A percentile compares a stretch with the other conserved stretches of the same genome.
phyloP scores from a whole-genome alignment of 2,329 filamentous ascomycete genomes.

The Penicillium sp. region DNA sequence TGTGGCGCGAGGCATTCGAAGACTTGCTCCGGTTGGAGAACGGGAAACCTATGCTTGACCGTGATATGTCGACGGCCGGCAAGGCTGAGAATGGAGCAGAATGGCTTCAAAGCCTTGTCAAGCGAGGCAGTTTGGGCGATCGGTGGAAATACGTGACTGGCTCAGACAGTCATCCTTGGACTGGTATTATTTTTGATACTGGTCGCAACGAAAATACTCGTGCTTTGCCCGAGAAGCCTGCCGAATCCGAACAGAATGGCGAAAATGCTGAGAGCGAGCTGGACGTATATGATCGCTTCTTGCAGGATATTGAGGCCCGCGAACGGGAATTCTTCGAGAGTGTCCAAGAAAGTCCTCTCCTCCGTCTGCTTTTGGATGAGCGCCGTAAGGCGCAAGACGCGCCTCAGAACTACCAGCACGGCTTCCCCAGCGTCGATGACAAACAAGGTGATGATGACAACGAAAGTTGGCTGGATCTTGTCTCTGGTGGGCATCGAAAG shows the following conservation, averaged over 20 bases:
- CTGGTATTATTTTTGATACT: slow-evolving; percentile 21
- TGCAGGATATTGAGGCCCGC: slow-evolving; percentile 37
- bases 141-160: slow-evolving; percentile 35
- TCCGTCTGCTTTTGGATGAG: slow-evolving; percentile 37
- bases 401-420: slow-evolving; percentile 13
- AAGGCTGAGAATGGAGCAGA: slow-evolving; percentile 34
- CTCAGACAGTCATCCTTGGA: slow-evolving; percentile 21
- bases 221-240: slow-evolving; percentile 7
- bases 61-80: slow-evolving; percentile 19
- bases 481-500: slow-evolving; percentile 25
- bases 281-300: slow-evolving; percentile 53
- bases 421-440: slow-evolving; percentile 2
- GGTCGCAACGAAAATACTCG: slow-evolving; percentile 9
- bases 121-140: slow-evolving; percentile 43
- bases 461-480: slow-evolving; percentile 29
- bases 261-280: slow-evolving; percentile 47
- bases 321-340: slow-evolving; percentile 31
- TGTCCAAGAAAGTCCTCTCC: slow-evolving; percentile 33
- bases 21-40: slow-evolving; percentile 54
- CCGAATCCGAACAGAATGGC: slow-evolving; percentile 10
- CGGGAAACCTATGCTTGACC: slow-evolving; percentile 43
- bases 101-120: slow-evolving; percentile 42
- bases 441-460: slow-evolving; percentile 18
- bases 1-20: slow-evolving; percentile 59
- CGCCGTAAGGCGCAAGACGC: slow-evolving; percentile 24